Base-by-base conservation (phyloP, 805 yeast species). In the Kluyveromyces siamensis region DNA sequence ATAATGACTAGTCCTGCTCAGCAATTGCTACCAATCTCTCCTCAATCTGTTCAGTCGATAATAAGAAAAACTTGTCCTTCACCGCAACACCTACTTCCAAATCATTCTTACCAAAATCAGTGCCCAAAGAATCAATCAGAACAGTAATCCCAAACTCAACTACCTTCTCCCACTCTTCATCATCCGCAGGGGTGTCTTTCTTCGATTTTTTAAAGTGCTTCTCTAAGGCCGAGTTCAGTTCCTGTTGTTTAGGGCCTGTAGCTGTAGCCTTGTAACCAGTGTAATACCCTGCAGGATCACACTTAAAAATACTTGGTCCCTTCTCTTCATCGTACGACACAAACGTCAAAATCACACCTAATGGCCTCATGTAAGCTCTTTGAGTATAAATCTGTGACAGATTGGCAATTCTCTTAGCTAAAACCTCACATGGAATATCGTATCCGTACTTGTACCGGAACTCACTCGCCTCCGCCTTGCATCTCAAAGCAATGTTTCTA, bases 231-330 rank as follows among this genome's bases (percentile, higher is more conserved):
- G 95, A 88, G 52, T 83, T 81, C 41, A 95, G 87, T 70, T 93
- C 98, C 67, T 90, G 97, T 72, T 90, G 97, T 69, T 91, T 93
- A 48, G 97, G 97, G 2, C 99, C 99, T 2, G 96, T 86, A 9
- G 97, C 82, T 30, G 89, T 83, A 2, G 98, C 98, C 69, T 84
- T 84, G 54, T 86, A 87, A 27, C 96, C 93, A 48, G 87, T 83
- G 64, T 73, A 93, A 69, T 91, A 91, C 8, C 99, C 99, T 3
- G 99, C 98, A 16, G 99, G 99, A 69, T 93, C 99, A 56, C 93
- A 83, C 72, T 91, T 93, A 73, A 79, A 89, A 51, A 93, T 75
- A 59, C 82, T 80, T 27, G 99, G 96, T 1, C 98, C 99, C 47
- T 72, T 67, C 68, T 84, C 95, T 62, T 88, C 96, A 67, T 89